These are phyloP conservation scores for Rhododendron mucronatum DNA, from an alignment of 148 eudicot genomes.

Conservation along the genomic window DNA sequence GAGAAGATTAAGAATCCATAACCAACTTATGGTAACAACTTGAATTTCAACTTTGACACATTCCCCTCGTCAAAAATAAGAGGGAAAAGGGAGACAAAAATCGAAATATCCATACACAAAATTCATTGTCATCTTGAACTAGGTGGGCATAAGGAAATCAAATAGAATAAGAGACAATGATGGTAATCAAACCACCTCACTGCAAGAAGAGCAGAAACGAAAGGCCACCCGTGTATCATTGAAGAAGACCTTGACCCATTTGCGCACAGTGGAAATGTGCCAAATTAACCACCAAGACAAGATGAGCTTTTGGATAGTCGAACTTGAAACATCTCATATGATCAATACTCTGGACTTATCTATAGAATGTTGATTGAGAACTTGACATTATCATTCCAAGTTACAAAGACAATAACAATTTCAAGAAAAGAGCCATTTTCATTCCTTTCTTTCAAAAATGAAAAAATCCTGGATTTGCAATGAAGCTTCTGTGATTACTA, in stretches of 20 bases:
- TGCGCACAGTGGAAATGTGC: not conserved
- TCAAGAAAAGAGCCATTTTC: not conserved
- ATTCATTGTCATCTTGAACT: not conserved
- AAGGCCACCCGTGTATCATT: not conserved
- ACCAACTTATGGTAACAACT: not conserved
- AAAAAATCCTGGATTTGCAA: not conserved
- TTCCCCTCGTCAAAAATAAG: not conserved
- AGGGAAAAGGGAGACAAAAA: not conserved
- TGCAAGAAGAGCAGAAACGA: not conserved
- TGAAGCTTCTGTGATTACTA: not conserved
- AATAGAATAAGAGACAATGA: not conserved
- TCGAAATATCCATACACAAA: not conserved
- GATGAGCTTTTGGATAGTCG: not conserved
- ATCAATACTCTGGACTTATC: not conserved
- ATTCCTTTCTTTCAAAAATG: not conserved
- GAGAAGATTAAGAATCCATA: not conserved
- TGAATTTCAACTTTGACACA: constrained; percentile 4
- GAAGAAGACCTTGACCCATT: not conserved
- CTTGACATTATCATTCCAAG: not conserved
- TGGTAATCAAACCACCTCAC: not conserved
- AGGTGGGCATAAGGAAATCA: not conserved
- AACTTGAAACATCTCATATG: not conserved
- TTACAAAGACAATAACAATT: not conserved
- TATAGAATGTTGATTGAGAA: not conserved
- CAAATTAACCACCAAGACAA: not conserved